Base-by-base conservation (phyloP, 306 rosid species). In the Vigna angularis region DNA sequence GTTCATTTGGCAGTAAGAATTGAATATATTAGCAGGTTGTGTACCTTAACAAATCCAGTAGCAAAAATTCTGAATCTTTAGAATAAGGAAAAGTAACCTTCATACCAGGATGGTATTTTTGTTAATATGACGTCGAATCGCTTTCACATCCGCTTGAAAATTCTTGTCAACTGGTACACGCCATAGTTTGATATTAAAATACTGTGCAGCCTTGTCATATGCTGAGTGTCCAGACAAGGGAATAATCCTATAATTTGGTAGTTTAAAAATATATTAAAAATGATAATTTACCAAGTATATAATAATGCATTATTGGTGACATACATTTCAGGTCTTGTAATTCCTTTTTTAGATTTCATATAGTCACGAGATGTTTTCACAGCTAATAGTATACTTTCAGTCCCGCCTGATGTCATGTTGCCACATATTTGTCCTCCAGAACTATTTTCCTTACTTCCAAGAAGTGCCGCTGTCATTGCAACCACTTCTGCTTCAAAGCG, bases 401-500 rank as follows among this genome's bases (percentile, higher is more conserved):
- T 94, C 87, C 97, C 98, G 61, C 98, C 98, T 3, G 98, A 94
- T 40, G 98, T 94, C 98, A 94, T 94, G 84, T 94, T 94, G 76
- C 98, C 98, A 72, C 98, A 94, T 72, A 92, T 83, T 86, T 94
- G 84, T 67, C 97, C 95, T 79, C 95, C 97, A n/a, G 93, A 90
- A 72, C 84, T 83, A 77, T 88, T 90, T 56, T 86, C 93, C 80
- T 89, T 86, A 79, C 97, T 86, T 67, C 97, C 98, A 34, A 94
- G 93, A 70, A 94, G 80, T 52, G 97, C 88, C 44, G 95, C 97
- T 58, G 97, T 94, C 98, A 90, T 94, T 28, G 93, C 95, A 79
- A 94, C 98, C 82, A 94, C 97, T 86, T 92, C 98, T 51, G 95
- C 91, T 87, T 94, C 97, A 81, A 90, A 94, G 67, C 82, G 90